Conservation (phyloP, 495 filamentous ascomycete species). For the Alectoria sarmentosa region DNA sequence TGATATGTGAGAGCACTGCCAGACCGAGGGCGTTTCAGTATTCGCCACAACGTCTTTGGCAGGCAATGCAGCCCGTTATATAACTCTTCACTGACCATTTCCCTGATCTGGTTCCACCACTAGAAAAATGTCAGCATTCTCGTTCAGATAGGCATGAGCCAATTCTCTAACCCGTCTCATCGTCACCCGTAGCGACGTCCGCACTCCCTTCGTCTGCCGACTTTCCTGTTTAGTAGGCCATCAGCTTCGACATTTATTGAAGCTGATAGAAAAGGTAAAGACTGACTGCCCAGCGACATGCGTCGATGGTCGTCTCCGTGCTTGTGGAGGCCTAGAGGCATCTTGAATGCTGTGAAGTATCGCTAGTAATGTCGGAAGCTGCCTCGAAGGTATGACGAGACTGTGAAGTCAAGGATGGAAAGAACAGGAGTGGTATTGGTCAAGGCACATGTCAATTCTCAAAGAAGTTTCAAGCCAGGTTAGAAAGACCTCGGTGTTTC, state of each 20-base stretch:
- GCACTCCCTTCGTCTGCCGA: constrained; percentile 44
- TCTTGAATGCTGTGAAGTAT: constrained; percentile 12
- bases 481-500: background rate
- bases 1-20: constrained; percentile 86
- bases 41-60: background rate
- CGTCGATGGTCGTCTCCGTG: constrained; percentile 29
- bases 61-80: background rate
- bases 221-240: constrained; percentile 9
- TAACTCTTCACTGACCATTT: constrained; percentile 41
- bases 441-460: background rate
- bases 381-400: background rate
- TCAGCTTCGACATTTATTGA: background rate
- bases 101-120: constrained; percentile 41
- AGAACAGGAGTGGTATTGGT: background rate
- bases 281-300: constrained; percentile 34
- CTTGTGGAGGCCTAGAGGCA: constrained; percentile 30
- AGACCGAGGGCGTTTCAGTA: constrained; percentile 7
- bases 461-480: background rate
- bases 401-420: background rate
- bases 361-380: background rate
- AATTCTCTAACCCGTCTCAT: constrained; percentile 54
- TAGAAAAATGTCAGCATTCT: constrained; percentile 12
- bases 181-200: constrained; percentile 46
- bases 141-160: background rate
- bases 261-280: background rate